These are phyloP conservation scores for Sporothrix sp. DNA, from an alignment of 2,329 filamentous ascomycete genomes.

Conservation along the genomic window DNA sequence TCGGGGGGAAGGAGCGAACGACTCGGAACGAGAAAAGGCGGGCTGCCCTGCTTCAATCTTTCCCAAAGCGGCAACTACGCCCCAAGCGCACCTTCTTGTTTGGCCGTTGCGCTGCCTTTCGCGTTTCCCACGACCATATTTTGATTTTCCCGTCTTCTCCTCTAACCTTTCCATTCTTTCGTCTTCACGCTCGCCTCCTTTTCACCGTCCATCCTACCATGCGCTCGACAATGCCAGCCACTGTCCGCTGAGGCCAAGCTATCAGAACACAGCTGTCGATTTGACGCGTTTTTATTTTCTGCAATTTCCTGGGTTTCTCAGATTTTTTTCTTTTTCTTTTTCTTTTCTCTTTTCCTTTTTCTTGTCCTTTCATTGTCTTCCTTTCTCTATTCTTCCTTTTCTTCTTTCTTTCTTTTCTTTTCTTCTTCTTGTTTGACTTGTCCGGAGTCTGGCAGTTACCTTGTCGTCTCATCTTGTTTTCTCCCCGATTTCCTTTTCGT, in stretches of 20 bases:
- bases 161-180: not conserved
- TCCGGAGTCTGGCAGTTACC: not conserved
- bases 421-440: not conserved
- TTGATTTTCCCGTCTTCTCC: not conserved
- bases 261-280: no score
- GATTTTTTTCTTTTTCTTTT: not conserved
- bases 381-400: not conserved
- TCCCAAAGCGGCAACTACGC: slow-evolving; percentile 10
- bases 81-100: not conserved
- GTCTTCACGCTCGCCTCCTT: not conserved
- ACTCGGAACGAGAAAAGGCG: no score
- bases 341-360: not conserved
- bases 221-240: not conserved
- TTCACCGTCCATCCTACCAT: not conserved
- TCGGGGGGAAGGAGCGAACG: not conserved
- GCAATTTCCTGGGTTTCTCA: no score
- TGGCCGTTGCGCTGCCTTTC: not conserved
- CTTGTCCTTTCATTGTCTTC: not conserved
- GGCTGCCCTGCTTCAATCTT: not conserved
- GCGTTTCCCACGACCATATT: not conserved
- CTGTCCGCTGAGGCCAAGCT: no score
- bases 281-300: no score
- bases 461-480: no score
- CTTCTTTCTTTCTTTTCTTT: not conserved
- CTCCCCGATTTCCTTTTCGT: no score